These are phyloP conservation scores for Chytriomyces sp. DNA, from an alignment of 192 early-diverging fungal species.

Conservation along the genomic window DNA sequence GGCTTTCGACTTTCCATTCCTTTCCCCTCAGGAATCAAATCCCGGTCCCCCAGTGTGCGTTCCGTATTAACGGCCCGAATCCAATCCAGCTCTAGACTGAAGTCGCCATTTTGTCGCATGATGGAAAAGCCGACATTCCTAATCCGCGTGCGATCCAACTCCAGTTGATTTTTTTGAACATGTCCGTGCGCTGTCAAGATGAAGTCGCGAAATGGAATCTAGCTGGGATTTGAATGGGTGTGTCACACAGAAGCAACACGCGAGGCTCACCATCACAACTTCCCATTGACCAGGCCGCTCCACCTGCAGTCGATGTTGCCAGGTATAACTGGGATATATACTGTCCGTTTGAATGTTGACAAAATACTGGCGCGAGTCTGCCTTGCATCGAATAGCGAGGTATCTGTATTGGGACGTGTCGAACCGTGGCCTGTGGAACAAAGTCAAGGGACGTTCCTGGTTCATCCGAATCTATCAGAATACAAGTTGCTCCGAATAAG, in stretches of 20 bases:
- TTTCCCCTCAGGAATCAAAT: constrained; percentile 51
- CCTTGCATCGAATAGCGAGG: constrained; percentile 75
- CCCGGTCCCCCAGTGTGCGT: constrained; percentile 73
- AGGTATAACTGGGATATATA: constrained; percentile 80
- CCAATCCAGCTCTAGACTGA: constrained; percentile 86
- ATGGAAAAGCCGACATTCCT: constrained; percentile 90
- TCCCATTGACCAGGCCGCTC: constrained; percentile 91
- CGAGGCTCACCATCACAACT: constrained; percentile 68
- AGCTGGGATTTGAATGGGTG: background rate
- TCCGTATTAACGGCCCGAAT: constrained; percentile 86
- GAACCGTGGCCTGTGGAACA: constrained; percentile 78
- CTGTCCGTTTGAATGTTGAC: constrained; percentile 91
- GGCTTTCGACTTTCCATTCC: background rate
- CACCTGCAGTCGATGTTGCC: constrained; percentile 90
- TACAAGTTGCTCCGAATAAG: background rate
- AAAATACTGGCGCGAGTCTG: constrained; percentile 86
- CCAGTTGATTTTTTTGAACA: constrained; percentile 80
- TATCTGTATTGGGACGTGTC: constrained; percentile 87
- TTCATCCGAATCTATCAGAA: constrained; percentile 4
- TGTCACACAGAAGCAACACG: background rate
- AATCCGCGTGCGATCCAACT: constrained; percentile 82
- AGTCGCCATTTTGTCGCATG: constrained; percentile 80
- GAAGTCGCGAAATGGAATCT: constrained; percentile 94
- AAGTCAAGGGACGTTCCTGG: constrained; percentile 61
- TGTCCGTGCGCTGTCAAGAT: constrained; percentile 88